Base-by-base conservation (phyloP, 805 yeast species). In the Starmerella floricola region DNA sequence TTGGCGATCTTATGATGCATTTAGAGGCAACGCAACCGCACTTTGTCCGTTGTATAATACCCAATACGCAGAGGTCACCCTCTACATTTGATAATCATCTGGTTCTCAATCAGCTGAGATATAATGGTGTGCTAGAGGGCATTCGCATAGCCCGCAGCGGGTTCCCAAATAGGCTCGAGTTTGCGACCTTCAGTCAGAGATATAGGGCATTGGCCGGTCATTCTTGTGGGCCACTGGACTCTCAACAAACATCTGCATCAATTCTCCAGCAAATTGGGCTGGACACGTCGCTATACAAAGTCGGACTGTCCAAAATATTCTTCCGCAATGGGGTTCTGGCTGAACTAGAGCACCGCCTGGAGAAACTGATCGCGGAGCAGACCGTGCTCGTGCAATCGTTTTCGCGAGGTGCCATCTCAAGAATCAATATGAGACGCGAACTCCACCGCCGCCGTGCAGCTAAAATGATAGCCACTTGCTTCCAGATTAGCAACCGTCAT, bases 71-170 rank as follows among this genome's bases (percentile, higher is more conserved):
- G 34, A 87, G 88, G 57, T 68, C 68, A 38, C 76, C 95, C 0
- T 73, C 73, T 33, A 64, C 67, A 30, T 81, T 91, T 54, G 85
- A 84, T 53, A 84, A 79, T 52, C 64, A 63, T 24, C 64, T 91
- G 19, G 94, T 91, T 6, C 65, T 91, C 34, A 88, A 82, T 40
- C 99, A 91, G 62, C 67, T 91, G 48, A 70, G 95, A 49, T 91
- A 97, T 57, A 91, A 91, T 57, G 99, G 99, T 72, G 99, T 91
- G 13, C 64, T 91, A 39, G 99, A 91, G 67, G 99, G 99, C 47
- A 91, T 91, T 24, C 72, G 98, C 61, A 91, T 91, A 46, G 95
- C 97, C 0, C 73, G 99, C 50, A 85, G 95, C 8, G 99, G 99
- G 2, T 91, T 80, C 60, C 99, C 99, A 4, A 91, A 91, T 61